Evolutionary conservation across 2,329 filamentous ascomycete species (phyloP).

Genomic region (Simplicillium sp.): DNA sequence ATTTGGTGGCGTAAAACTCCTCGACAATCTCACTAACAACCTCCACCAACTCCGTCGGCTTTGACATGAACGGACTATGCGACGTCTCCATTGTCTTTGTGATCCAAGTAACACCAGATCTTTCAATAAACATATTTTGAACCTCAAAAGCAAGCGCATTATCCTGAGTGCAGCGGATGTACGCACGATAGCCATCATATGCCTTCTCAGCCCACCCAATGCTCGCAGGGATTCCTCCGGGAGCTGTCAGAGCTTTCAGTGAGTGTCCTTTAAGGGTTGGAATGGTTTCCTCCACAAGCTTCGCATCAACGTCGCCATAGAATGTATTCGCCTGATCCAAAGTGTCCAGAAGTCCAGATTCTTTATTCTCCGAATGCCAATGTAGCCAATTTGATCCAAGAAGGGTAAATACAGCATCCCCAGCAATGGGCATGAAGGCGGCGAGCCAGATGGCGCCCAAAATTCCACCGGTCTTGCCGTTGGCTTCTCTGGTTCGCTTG

Average conservation of each 20-base stretch:
- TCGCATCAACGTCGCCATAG: too few species aligned
- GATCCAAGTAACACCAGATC: neutral
- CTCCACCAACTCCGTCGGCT: neutral
- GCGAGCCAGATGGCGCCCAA: slow-evolving; percentile 1
- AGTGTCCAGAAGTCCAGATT: too few species aligned
- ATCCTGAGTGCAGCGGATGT: neutral
- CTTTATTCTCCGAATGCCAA: too few species aligned
- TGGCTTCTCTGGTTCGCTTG: neutral
- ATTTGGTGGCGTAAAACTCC: too few species aligned
- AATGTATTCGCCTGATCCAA: too few species aligned
- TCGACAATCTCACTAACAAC: neutral
- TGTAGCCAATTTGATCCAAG: too few species aligned
- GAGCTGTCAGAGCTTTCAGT: too few species aligned
- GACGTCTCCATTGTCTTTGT: neutral
- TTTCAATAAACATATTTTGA: neutral
- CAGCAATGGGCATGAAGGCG: neutral
- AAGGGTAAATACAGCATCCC: too few species aligned
- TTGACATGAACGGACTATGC: neutral
- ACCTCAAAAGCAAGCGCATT: neutral
- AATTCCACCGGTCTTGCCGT: neutral
- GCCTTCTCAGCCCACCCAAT: neutral
- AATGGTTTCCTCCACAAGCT: too few species aligned
- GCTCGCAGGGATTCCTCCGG: too few species aligned
- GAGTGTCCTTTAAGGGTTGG: too few species aligned
- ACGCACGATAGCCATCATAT: neutral